Percentiles rank a stretch among this genome's conserved stretches.
phyloP scores from a whole-genome alignment of 352 stramenopile genomes.

The Sclerospora graminicola region DNA sequence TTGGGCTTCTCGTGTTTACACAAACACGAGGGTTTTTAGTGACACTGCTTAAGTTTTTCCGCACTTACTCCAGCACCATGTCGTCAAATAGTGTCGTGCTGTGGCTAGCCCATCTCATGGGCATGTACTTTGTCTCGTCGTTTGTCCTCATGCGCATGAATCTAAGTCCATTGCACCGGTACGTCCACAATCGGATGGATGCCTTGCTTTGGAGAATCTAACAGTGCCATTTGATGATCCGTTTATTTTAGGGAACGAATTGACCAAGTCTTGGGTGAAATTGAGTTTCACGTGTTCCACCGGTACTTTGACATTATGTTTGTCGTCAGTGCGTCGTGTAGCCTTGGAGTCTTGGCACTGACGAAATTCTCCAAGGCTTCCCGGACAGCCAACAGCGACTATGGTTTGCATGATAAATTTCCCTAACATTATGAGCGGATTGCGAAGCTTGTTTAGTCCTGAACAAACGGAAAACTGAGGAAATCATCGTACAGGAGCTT shows the following conservation, averaged over 20 bases:
- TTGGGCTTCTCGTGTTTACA: conserved; percentile 76
- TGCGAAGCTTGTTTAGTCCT: conserved; percentile 31
- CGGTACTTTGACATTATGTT: conserved; percentile 83
- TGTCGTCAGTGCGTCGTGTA: conserved; percentile 61
- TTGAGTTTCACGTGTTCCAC: conserved; percentile 79
- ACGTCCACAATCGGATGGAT: conserved; percentile 4
- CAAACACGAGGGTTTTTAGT: conserved; percentile 75
- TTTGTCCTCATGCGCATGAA: conserved; percentile 87
- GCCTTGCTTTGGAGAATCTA: too few species aligned
- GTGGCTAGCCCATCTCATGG: conserved; percentile 76
- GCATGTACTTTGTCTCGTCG: conserved; percentile 84
- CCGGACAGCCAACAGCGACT: conserved; percentile 63
- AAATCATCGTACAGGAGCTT: conserved; percentile 61
- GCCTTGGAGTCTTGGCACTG: conserved; percentile 40
- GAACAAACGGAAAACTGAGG: conserved; percentile 57
- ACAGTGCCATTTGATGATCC: not conserved
- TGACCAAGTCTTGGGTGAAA: conserved; percentile 72
- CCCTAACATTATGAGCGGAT: conserved; percentile 24
- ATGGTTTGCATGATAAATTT: conserved; percentile 67
- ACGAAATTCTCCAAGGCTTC: conserved; percentile 78
- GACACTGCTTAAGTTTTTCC: conserved; percentile 72
- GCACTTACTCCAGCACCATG: conserved; percentile 68
- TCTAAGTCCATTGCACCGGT: conserved; percentile 57
- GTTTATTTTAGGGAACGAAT: conserved; percentile 43
- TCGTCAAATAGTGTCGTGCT: conserved; percentile 79